Percentiles rank a stretch among this genome's conserved stretches.
These are phyloP conservation scores for Lachancea cidri DNA, from an alignment of 805 yeast genomes.

Conservation along the genomic window DNA sequence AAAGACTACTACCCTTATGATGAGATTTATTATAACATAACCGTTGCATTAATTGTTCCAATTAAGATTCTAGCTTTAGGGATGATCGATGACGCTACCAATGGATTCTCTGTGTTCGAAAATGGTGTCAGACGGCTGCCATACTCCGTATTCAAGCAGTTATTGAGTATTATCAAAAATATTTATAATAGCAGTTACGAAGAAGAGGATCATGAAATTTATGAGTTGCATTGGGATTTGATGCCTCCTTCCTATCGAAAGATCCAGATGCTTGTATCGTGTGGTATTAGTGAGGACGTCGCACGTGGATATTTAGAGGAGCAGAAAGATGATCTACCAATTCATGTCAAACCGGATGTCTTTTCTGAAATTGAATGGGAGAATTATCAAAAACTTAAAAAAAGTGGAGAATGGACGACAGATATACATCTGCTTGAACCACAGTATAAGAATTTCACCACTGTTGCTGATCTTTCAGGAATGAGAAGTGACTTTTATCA, in stretches of 20 bases:
- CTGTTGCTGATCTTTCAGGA: constrained; percentile 38
- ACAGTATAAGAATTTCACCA: constrained; percentile 35
- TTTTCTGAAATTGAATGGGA: constrained; percentile 34
- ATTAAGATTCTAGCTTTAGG: constrained; percentile 21
- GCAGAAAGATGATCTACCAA: constrained; percentile 31
- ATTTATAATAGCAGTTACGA: constrained; percentile 38
- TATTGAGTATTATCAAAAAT: constrained; percentile 41
- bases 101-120: constrained; percentile 21
- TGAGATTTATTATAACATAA: constrained; percentile 21
- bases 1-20: constrained; percentile 21
- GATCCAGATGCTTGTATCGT: constrained; percentile 16
- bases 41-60: constrained; percentile 19
- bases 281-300: constrained; percentile 30
- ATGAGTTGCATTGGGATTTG: constrained; percentile 28
- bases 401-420: constrained; percentile 22
- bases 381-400: constrained; percentile 11
- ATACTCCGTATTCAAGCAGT: constrained; percentile 39
- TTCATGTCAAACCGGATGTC: constrained; percentile 21
- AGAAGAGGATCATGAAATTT: constrained; percentile 28
- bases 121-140: constrained; percentile 30
- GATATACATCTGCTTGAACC: constrained; percentile 33
- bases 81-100: constrained; percentile 19
- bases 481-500: constrained; percentile 34
- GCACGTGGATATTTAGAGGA: constrained; percentile 30
- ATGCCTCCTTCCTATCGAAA: constrained; percentile 24